Evolutionary conservation across 768 basidiomycete genomes (phyloP), one percentile per base, ranked within the genome.

Genomic region (Boletales sp.): DNA sequence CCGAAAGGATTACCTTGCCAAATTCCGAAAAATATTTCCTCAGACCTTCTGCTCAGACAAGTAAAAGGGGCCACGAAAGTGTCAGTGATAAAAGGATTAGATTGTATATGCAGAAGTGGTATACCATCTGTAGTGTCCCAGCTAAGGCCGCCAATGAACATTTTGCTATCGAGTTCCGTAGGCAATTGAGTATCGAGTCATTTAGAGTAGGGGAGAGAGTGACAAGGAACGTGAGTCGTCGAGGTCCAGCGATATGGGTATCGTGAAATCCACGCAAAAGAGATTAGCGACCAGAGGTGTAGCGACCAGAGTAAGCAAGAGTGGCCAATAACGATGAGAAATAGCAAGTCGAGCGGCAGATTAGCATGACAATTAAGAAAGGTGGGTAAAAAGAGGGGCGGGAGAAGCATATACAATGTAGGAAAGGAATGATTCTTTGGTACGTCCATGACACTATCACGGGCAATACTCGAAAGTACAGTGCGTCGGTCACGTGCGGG

Each of bases 81-180:
- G 68, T 68, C 57, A 70, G 63, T 54, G 57, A 53, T 8, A 46
- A 58, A 52, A 27, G 55, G 2, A 48, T 58, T 57, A 37, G 36
- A 58, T 66, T 61, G 53, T 48, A 56, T 56, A 53, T 52, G 56
- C 56, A 52, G 56, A 36, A 63, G 61, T 24, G 60, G 59, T 69
- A 75, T 77, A 91, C 90, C 90, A 76, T 91, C 90, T 72, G 85
- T 87, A 64, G 90, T 92, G 65, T 90, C 88, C 90, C 90, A 92
- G 74, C 86, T 91, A 57, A 92, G 77, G 62, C 90, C 90, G 60
- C 90, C 90, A 68, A 92, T 84, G 75, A 92, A 92, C 79, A 92
- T 84, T 78, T 92, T 92, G 70, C 90, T 91, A 80, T 63, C 62
- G 56, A 64, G 55, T 63, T 57, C 58, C 58, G 51, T 60, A 68